Conservation (phyloP, 805 yeast genomes). For the Metschnikowia similis region DNA sequence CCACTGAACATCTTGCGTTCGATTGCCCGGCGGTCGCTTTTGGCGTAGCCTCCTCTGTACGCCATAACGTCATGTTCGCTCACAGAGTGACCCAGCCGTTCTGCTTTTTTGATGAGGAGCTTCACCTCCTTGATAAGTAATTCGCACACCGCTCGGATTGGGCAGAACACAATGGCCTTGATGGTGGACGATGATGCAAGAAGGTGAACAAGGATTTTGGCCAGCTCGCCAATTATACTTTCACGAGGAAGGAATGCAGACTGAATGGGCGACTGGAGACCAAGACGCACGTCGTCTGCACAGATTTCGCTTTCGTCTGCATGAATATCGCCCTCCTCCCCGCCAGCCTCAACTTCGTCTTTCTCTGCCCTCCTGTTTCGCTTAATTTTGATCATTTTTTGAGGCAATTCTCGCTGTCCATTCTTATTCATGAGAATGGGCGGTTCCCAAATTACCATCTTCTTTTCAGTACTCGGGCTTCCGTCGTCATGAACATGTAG, state of each 20-base stretch:
- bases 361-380: background rate
- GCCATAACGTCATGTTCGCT: slow-evolving; percentile 69
- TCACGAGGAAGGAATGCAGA: slow-evolving; percentile 43
- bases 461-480: slow-evolving; percentile 78
- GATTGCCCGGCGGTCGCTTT: slow-evolving; percentile 78
- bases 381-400: slow-evolving; percentile 2
- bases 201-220: slow-evolving; percentile 64
- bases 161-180: slow-evolving; percentile 86
- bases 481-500: slow-evolving; percentile 74
- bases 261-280: slow-evolving; percentile 10
- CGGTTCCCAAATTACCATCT: slow-evolving; percentile 80
- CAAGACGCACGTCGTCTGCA: background rate
- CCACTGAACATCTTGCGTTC: slow-evolving; percentile 91
- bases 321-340: background rate
- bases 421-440: slow-evolving; percentile 55
- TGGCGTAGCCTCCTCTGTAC: slow-evolving; percentile 92
- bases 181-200: slow-evolving; percentile 51
- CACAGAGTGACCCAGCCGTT: slow-evolving; percentile 21
- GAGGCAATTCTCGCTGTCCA: slow-evolving; percentile 37
- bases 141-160: slow-evolving; percentile 82
- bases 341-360: background rate
- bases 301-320: background rate
- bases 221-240: slow-evolving; percentile 70
- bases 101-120: slow-evolving; percentile 28
- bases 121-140: slow-evolving; percentile 80